Evolutionary conservation across 306 rosid genomes (phyloP).

Genomic region (Vigna trinervia): DNA sequence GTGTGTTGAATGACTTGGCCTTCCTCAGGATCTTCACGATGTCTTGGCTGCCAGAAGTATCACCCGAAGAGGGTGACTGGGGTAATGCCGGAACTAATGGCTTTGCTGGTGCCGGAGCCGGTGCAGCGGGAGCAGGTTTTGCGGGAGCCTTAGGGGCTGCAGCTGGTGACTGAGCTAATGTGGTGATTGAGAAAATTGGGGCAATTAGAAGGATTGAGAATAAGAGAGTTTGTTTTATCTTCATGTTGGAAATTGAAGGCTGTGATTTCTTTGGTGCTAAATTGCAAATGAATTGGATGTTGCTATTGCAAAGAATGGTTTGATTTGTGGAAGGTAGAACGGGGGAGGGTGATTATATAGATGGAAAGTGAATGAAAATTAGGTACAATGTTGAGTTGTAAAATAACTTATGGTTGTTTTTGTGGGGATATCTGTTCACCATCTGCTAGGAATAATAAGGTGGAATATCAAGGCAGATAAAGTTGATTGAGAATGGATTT

Average conservation of each 20-base stretch:
- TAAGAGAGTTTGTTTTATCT: conserved; percentile 48
- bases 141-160: conserved; percentile 48
- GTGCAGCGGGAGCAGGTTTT: conserved; percentile 39
- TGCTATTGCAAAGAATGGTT: conserved; percentile 17
- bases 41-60: conserved; percentile 50
- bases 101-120: conserved; percentile 44
- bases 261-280: background rate
- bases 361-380: conserved; percentile 32
- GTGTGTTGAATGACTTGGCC: conserved; percentile 57
- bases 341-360: conserved; percentile 43
- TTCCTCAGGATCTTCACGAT: conserved; percentile 63
- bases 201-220: conserved; percentile 38
- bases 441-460: conserved; percentile 43
- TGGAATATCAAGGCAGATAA: conserved; percentile 38
- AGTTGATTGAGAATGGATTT: conserved; percentile 43
- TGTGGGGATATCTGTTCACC: conserved; percentile 37
- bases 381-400: conserved; percentile 48
- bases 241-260: conserved; percentile 19
- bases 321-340: conserved; percentile 42
- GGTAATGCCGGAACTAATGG: conserved; percentile 55
- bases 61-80: conserved; percentile 40
- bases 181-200: conserved; percentile 37
- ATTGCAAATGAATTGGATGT: background rate
- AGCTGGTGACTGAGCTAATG: conserved; percentile 54
- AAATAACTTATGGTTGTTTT: conserved; percentile 33